A percentile compares a stretch with the other conserved stretches of the same genome.
Evolutionary conservation across 805 yeast genomes (phyloP).

Genomic region (Yarrowia yakushimensis): DNA sequence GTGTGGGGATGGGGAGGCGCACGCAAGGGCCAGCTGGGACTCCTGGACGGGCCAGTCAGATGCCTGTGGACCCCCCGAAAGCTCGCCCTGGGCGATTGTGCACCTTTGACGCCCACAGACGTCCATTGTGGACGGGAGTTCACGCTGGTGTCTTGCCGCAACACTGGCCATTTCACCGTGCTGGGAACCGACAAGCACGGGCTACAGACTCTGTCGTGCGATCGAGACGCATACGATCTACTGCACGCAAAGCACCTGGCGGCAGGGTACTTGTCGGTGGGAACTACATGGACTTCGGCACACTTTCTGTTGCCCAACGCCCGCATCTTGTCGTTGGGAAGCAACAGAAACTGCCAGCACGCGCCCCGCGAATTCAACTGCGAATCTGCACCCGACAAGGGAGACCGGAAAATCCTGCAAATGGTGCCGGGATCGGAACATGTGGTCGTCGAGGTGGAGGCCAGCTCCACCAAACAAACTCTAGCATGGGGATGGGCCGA

Average conservation of each 20-base stretch:
- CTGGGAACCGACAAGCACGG: conserved; percentile 41
- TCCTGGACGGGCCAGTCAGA: conserved; percentile 26
- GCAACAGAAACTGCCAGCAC: conserved; percentile 71
- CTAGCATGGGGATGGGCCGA: conserved; percentile 98
- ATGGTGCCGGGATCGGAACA: conserved; percentile 82
- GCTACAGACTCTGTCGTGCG: neutral
- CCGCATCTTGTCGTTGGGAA: conserved; percentile 57
- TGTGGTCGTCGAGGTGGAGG: conserved; percentile 45
- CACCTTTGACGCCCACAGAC: neutral
- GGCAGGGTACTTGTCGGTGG: conserved; percentile 32
- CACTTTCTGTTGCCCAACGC: conserved; percentile 44
- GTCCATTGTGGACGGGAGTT: conserved; percentile 58
- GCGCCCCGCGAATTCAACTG: conserved; percentile 34
- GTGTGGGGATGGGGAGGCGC: conserved; percentile 68
- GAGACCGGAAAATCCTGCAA: conserved; percentile 24
- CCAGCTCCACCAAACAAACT: conserved; percentile 18
- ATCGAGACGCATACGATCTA: neutral
- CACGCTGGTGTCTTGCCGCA: conserved; percentile 40
- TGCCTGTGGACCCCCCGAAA: conserved; percentile 17
- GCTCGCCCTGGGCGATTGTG: neutral
- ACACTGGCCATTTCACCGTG: conserved; percentile 30
- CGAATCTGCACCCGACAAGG: neutral
- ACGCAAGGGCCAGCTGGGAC: conserved; percentile 54
- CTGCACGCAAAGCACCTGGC: neutral
- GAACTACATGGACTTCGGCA: conserved; percentile 77